Conservation (phyloP, 2,329 filamentous ascomycete genomes). For the Basipetospora chlamydospora region DNA sequence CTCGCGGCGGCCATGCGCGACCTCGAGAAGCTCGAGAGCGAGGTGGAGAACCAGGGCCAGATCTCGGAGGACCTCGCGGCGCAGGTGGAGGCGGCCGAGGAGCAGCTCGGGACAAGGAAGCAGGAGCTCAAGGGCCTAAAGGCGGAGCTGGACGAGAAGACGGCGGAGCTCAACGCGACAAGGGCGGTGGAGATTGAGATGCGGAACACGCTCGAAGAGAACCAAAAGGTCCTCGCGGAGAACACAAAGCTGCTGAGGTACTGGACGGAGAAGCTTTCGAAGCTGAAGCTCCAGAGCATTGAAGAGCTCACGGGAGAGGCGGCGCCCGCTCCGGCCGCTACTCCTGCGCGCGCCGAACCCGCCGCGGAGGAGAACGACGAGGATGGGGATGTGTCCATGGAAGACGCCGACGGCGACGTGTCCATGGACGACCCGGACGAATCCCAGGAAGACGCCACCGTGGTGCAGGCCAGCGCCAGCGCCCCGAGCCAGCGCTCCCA, state of each 20-base stretch:
- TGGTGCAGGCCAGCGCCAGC: constrained; percentile 7
- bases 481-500: constrained; percentile 11
- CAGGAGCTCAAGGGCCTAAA: constrained; percentile 69
- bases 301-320: constrained; percentile 43
- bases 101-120: constrained; percentile 63
- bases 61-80: constrained; percentile 59
- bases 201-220: constrained; percentile 94
- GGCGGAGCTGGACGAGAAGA: constrained; percentile 73
- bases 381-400: constrained; percentile 13
- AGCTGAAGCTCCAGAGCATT: constrained; percentile 70
- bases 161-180: constrained; percentile 72
- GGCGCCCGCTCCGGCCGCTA: constrained; percentile 8
- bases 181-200: constrained; percentile 90
- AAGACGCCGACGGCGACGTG: constrained; percentile 8
- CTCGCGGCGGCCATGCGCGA: constrained; percentile 58
- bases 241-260: constrained; percentile 73
- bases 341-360: constrained; percentile 8
- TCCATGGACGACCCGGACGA: too few species aligned
- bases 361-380: constrained; percentile 12
- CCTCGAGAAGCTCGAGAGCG: constrained; percentile 61
- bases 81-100: constrained; percentile 69
- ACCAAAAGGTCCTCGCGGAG: constrained; percentile 74
- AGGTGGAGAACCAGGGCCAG: constrained; percentile 62
- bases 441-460: too few species aligned
- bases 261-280: constrained; percentile 81